Conservation (phyloP, 2,329 filamentous ascomycete genomes). For the Fusarium multiceps region DNA sequence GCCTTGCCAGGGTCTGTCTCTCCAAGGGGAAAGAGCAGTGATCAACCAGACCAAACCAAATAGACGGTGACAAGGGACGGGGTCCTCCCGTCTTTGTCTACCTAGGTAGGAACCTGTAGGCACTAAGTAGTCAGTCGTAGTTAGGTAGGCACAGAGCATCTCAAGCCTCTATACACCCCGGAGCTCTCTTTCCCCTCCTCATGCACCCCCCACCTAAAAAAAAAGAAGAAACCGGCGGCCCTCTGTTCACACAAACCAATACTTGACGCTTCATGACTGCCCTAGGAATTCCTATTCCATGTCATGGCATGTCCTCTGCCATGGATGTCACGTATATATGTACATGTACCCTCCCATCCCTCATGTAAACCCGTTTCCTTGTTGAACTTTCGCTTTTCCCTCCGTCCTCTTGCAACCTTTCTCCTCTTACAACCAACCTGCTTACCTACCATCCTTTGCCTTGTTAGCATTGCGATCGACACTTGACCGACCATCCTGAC, state of each 20-base stretch:
- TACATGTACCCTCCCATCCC: constrained; percentile 27
- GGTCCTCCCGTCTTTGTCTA: background rate
- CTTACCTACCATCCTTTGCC: constrained; percentile 5
- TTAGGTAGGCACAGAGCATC: background rate
- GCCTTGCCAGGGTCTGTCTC: constrained; percentile 16
- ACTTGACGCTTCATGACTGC: background rate
- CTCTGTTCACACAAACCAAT: constrained; percentile 29
- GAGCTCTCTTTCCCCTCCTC: constrained; percentile 26
- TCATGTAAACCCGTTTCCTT: constrained; percentile 13
- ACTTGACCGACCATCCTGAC: constrained; percentile 22
- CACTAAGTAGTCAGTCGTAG: background rate
- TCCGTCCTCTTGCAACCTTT: background rate
- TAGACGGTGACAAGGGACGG: constrained; percentile 24
- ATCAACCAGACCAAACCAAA: background rate
- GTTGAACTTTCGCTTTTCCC: constrained; percentile 26
- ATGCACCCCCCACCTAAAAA: constrained; percentile 1
- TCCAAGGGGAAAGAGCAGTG: constrained; percentile 5
- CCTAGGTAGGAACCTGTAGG: background rate
- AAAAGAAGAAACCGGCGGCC: constrained; percentile 22
- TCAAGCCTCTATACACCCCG: constrained; percentile 8
- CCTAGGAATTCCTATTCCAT: constrained; percentile 2
- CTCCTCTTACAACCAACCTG: background rate
- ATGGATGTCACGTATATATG: constrained; percentile 26
- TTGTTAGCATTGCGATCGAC: constrained; percentile 28
- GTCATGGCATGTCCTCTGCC: constrained; percentile 4